A percentile compares a stretch with the other conserved stretches of the same genome.
Conservation (phyloP, 2,329 filamentous ascomycete species). For the Sporothrix pseudoabietina region DNA sequence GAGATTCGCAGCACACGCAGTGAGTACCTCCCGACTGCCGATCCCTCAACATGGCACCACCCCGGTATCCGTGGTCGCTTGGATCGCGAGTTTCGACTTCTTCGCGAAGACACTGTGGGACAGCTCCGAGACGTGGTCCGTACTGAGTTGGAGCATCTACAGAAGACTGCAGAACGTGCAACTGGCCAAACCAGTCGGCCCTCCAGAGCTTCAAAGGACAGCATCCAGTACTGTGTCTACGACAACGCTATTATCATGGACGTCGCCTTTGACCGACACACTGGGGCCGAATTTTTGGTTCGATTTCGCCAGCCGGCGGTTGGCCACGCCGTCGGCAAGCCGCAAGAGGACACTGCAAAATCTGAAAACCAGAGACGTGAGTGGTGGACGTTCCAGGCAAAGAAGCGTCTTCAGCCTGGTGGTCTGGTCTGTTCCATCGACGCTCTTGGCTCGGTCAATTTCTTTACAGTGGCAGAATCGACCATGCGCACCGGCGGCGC, state of each 20-base stretch:
- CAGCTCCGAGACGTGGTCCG: constrained; percentile 54
- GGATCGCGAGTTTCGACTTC: constrained; percentile 58
- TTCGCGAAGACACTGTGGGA: constrained; percentile 58
- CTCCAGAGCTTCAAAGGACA: constrained; percentile 34
- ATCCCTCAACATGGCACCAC: constrained; percentile 46
- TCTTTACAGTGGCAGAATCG: constrained; percentile 46
- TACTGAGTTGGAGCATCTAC: constrained; percentile 44
- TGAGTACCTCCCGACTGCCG: constrained; percentile 47
- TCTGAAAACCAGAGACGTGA: constrained; percentile 43
- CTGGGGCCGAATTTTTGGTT: constrained; percentile 50
- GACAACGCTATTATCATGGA: constrained; percentile 40
- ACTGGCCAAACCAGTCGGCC: constrained; percentile 15
- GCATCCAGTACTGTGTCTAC: constrained; percentile 45
- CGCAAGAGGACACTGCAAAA: background rate
- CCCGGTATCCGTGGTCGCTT: constrained; percentile 51
- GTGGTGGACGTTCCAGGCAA: constrained; percentile 54
- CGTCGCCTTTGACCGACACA: constrained; percentile 43
- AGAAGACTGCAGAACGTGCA: constrained; percentile 9
- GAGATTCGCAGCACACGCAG: constrained; percentile 44
- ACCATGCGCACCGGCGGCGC: constrained; percentile 33
- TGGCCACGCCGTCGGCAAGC: background rate
- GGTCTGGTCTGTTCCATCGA: constrained; percentile 54
- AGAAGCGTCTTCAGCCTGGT: constrained; percentile 53
- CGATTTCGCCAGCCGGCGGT: constrained; percentile 50
- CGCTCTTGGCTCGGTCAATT: constrained; percentile 44